Evolutionary conservation across 2,329 filamentous ascomycete species (phyloP), one percentile per base, ranked within the genome.

Genomic region (Penicillium verrucosum): DNA sequence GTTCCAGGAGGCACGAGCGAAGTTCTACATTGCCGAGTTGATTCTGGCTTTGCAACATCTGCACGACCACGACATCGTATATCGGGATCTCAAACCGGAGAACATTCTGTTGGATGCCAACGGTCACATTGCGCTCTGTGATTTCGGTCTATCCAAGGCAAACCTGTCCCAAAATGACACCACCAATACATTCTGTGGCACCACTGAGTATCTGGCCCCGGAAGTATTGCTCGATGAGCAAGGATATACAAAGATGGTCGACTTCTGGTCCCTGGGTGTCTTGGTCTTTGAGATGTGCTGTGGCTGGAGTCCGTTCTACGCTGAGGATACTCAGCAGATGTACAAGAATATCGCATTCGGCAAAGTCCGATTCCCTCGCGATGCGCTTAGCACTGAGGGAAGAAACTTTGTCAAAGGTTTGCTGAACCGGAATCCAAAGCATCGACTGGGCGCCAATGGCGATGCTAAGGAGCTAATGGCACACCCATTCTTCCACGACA

Each of bases 331-430:
- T 0, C 94, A 99, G 76, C 94, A 99, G 75, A 99, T 99, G 94
- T 99, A 99, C 81, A 99, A 99, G 81, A 99, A 99, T 78, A 99
- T 99, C 72, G 94, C 94, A 0, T 99, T 99, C 70, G 94, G 94
- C 72, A 99, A 99, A 73, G 94, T 99, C 56, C 85, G 94, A 59
- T 99, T 99, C 74, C 94, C 94, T 8, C 85, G 92, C 63, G 94
- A 99, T 74, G 96, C 94, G 1, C 80, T 99, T 32, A 97, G 92
- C 59, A 89, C 92, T 40, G 94, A 99, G 75, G 94, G 94, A 57
- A 86, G 94, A 57, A 97, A 96, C 76, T 99, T 99, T 69, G 94
- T 99, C 70, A 99, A 99, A 80, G 94, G 94, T 21, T 79, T 99
- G 60, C 84, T 99, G 54, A 99, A 99, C 79, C 87, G 94, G 70